Percentiles rank a stretch among this genome's conserved stretches.
Conservation (phyloP, 2,329 filamentous ascomycete genomes). For the Cadophora malorum region DNA sequence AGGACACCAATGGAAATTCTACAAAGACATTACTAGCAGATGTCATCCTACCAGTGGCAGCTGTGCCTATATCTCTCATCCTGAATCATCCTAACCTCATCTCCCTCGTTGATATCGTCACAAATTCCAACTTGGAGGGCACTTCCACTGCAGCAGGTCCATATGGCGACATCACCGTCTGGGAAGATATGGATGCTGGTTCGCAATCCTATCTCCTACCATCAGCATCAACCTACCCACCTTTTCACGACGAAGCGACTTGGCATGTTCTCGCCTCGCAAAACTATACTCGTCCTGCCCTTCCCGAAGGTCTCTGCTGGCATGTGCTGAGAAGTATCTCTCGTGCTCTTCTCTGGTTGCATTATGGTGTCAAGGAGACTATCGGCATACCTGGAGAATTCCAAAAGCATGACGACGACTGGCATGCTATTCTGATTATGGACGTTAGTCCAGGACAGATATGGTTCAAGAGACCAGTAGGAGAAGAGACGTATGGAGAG, state of each 20-base stretch:
- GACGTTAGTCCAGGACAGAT: conserved; percentile 56
- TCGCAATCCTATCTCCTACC: conserved; percentile 53
- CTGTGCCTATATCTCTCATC: conserved; percentile 37
- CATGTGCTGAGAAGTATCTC: conserved; percentile 58
- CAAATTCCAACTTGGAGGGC: conserved; percentile 27
- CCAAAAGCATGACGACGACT: conserved; percentile 49
- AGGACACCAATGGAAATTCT: conserved; percentile 22
- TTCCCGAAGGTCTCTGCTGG: conserved; percentile 62
- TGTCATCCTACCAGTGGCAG: conserved; percentile 37
- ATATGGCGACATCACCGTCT: conserved; percentile 49
- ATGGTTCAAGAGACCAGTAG: conserved; percentile 56
- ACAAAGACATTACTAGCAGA: conserved; percentile 33
- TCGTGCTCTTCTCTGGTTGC: conserved; percentile 58
- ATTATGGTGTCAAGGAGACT: conserved; percentile 52
- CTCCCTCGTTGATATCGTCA: conserved; percentile 42
- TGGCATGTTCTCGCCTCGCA: conserved; percentile 38
- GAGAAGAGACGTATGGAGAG: conserved; percentile 56
- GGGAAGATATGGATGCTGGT: conserved; percentile 60
- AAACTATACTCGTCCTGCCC: conserved; percentile 42
- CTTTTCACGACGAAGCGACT: conserved; percentile 29
- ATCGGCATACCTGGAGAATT: conserved; percentile 36
- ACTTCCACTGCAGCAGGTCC: conserved; percentile 21
- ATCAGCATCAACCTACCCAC: conserved; percentile 27
- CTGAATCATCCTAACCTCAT: conserved; percentile 44
- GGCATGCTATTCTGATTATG: conserved; percentile 59